Evolutionary conservation across 768 basidiomycete species (phyloP).

Genomic region (Ramaria rubella): DNA sequence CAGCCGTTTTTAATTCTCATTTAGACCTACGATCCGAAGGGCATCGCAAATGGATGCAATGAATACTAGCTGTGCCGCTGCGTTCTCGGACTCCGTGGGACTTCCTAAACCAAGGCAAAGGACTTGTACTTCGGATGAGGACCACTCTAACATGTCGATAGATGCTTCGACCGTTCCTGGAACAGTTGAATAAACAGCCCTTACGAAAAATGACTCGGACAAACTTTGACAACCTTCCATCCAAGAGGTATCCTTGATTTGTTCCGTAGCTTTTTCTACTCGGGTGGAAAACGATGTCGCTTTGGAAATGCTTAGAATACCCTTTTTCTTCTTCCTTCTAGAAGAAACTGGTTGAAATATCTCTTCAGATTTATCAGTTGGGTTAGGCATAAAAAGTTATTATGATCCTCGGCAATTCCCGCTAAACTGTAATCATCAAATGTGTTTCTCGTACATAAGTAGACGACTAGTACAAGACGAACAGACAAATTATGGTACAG

Average conservation of each 20-base stretch:
- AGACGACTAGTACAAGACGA: constrained; percentile 19
- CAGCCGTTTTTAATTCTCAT: not conserved
- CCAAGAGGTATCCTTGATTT: constrained; percentile 48
- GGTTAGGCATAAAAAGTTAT: not conserved
- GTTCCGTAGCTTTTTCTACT: constrained; percentile 38
- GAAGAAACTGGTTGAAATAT: constrained; percentile 43
- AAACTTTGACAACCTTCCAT: constrained; percentile 48
- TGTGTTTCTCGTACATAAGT: not conserved
- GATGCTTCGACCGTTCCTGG: constrained; percentile 34
- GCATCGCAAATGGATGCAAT: constrained; percentile 47
- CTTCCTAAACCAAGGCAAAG: constrained; percentile 73
- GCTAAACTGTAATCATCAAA: not conserved
- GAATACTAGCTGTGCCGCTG: constrained; percentile 64
- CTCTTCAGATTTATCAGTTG: not conserved
- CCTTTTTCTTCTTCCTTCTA: constrained; percentile 48
- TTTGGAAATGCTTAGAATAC: constrained; percentile 19
- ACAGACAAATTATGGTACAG: constrained; percentile 24
- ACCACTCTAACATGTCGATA: constrained; percentile 21
- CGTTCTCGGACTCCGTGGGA: constrained; percentile 52
- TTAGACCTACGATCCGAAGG: constrained; percentile 55
- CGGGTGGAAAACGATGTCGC: constrained; percentile 31
- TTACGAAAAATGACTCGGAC: constrained; percentile 21
- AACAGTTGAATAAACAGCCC: constrained; percentile 13
- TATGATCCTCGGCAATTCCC: not conserved
- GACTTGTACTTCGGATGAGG: constrained; percentile 25